Evolutionary conservation across 805 yeast genomes (phyloP).

Genomic region (Yarrowia osloensis): DNA sequence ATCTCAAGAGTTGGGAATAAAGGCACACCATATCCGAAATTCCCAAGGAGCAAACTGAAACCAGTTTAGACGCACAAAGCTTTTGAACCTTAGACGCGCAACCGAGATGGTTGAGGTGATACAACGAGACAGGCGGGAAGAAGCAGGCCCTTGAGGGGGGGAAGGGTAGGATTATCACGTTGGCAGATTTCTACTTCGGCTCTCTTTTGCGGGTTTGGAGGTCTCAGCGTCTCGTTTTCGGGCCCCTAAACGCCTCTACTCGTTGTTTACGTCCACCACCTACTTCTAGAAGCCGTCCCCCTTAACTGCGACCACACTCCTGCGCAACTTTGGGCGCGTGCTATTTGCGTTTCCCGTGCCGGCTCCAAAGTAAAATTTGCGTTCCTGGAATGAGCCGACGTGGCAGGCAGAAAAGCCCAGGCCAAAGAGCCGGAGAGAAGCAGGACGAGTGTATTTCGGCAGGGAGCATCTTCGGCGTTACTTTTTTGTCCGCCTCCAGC

Average conservation of each 20-base stretch:
- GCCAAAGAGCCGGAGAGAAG: neutral
- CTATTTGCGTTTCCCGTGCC: slow-evolving; percentile 29
- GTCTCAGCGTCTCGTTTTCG: no score
- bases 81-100: slow-evolving; percentile 24
- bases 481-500: no score
- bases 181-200: neutral
- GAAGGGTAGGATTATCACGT: neutral
- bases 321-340: slow-evolving; percentile 31
- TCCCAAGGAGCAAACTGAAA: slow-evolving; percentile 29
- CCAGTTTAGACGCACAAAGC: slow-evolving; percentile 21
- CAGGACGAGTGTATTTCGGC: neutral
- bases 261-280: neutral
- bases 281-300: slow-evolving; percentile 14
- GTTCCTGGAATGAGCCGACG: slow-evolving; percentile 30
- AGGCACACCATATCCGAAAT: slow-evolving; percentile 25
- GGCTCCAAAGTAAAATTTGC: slow-evolving; percentile 25
- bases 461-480: no score
- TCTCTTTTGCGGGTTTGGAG: neutral
- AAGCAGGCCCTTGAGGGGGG: neutral
- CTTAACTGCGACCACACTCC: slow-evolving; percentile 8
- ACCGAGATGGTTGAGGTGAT: slow-evolving; percentile 15
- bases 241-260: neutral
- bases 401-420: neutral
- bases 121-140: neutral
- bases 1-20: slow-evolving; percentile 21